These are phyloP conservation scores for Pseudogymnoascus sp. DNA, from an alignment of 2,329 filamentous ascomycete genomes.

Conservation along the genomic window DNA sequence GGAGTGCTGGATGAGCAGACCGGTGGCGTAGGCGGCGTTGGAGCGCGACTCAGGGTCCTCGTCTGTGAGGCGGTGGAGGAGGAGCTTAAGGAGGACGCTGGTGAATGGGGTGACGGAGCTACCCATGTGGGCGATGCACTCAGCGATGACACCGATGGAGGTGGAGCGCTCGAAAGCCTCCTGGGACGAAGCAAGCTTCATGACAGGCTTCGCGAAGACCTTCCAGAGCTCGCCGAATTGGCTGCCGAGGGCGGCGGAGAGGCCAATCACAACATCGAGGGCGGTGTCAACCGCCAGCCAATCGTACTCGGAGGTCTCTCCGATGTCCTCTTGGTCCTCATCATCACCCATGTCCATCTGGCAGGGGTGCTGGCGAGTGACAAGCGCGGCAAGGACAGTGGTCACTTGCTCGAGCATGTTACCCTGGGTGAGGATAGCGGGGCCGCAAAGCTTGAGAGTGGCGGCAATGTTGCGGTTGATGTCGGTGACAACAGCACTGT, in stretches of 20 bases:
- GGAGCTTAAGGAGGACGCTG: slow-evolving; percentile 62
- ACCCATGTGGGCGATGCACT: slow-evolving; percentile 81
- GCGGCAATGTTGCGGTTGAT: slow-evolving; percentile 91
- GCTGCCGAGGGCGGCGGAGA: slow-evolving; percentile 71
- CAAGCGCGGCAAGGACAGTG: slow-evolving; percentile 65
- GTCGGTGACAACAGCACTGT: slow-evolving; percentile 79
- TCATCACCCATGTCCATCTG: slow-evolving; percentile 83
- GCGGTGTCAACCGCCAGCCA: slow-evolving; percentile 95
- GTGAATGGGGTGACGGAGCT: slow-evolving; percentile 76
- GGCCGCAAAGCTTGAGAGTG: slow-evolving; percentile 83
- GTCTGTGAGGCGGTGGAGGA: slow-evolving; percentile 80
- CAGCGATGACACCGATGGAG: slow-evolving; percentile 84
- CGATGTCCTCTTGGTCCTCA: slow-evolving; percentile 64
- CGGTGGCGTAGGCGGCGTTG: slow-evolving; percentile 87
- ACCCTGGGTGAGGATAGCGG: slow-evolving; percentile 68
- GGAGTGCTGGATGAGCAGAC: slow-evolving; percentile 76
- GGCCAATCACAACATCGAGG: slow-evolving; percentile 78
- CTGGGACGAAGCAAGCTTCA: slow-evolving; percentile 79
- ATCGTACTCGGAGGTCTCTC: slow-evolving; percentile 86
- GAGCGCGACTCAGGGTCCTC: slow-evolving; percentile 89
- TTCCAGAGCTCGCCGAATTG: slow-evolving; percentile 88
- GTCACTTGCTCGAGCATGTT: slow-evolving; percentile 69
- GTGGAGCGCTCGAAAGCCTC: slow-evolving; percentile 84
- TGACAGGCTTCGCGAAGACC: slow-evolving; percentile 84
- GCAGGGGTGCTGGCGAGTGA: slow-evolving; percentile 85